Conservation (phyloP, 805 yeast genomes). For the Saturnispora bothae region DNA sequence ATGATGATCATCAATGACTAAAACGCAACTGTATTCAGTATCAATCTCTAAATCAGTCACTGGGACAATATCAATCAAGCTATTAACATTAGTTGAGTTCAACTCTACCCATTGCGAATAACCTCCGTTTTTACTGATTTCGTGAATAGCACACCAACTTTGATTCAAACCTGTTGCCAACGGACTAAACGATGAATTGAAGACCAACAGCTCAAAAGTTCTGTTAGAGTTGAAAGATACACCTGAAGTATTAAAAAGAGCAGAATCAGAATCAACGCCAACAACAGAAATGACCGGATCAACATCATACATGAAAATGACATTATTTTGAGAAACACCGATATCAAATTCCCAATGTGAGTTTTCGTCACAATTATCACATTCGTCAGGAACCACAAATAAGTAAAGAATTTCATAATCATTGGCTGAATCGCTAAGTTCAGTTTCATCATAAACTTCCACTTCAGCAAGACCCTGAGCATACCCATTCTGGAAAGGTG, state of each 20-base stretch:
- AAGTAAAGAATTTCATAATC: slow-evolving; percentile 14
- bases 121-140: slow-evolving; percentile 35
- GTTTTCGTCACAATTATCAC: slow-evolving; percentile 14
- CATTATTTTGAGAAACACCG: slow-evolving; percentile 52
- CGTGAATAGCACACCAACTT: slow-evolving; percentile 65
- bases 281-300: slow-evolving; percentile 44
- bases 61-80: slow-evolving; percentile 39
- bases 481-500: slow-evolving; percentile 20
- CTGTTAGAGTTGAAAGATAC: slow-evolving; percentile 2
- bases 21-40: slow-evolving; percentile 52
- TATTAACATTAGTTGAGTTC: slow-evolving; percentile 13
- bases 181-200: slow-evolving; percentile 29
- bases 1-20: slow-evolving; percentile 39
- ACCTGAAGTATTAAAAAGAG: slow-evolving; percentile 49
- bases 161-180: slow-evolving; percentile 32
- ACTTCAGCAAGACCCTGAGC: slow-evolving; percentile 16
- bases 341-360: slow-evolving; percentile 50
- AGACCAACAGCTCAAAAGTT: slow-evolving; percentile 35
- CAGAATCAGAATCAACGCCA: slow-evolving; percentile 63
- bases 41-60: slow-evolving; percentile 50
- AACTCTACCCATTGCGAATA: slow-evolving; percentile 13
- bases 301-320: slow-evolving; percentile 62
- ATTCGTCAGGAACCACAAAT: slow-evolving; percentile 18
- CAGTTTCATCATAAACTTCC: slow-evolving; percentile 4
- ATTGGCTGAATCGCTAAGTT: slow-evolving; percentile 5